A percentile compares a stretch with the other conserved stretches of the same genome.
These are phyloP conservation scores for Zymoseptoria brevis DNA, from an alignment of 2,329 filamentous ascomycete genomes.

Conservation along the genomic window DNA sequence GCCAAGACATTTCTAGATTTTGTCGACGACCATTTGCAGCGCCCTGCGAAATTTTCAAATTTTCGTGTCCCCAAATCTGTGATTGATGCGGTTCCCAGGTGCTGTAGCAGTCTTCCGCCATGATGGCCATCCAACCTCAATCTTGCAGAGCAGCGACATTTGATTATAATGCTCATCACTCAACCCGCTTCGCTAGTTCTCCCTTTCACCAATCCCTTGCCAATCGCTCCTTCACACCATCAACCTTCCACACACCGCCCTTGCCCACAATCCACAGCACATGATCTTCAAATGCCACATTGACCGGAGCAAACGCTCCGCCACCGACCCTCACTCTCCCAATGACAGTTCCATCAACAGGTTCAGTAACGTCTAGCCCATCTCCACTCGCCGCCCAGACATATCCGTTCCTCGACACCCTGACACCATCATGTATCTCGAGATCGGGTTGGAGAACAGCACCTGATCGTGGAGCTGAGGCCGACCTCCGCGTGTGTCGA, in stretches of 20 bases:
- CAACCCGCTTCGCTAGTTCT: neutral
- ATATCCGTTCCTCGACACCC: conserved; percentile 1
- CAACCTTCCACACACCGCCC: conserved; percentile 9
- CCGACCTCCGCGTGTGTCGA: neutral
- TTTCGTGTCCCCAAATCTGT: too few species aligned
- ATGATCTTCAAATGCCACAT: conserved; percentile 6
- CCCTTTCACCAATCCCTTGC: neutral
- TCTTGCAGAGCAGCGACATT: too few species aligned
- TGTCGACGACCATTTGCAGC: too few species aligned
- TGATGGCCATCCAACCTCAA: too few species aligned
- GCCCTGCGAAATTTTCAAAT: too few species aligned
- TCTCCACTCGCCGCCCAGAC: conserved; percentile 5
- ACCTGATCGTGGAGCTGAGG: conserved; percentile 1
- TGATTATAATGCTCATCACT: neutral
- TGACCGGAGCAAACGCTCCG: conserved; percentile 3
- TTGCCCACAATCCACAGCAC: conserved; percentile 8
- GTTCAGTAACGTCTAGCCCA: conserved; percentile 6
- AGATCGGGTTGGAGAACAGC: conserved; percentile 3
- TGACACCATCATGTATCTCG: conserved; percentile 5
- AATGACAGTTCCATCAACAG: conserved; percentile 1
- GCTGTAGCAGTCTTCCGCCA: too few species aligned
- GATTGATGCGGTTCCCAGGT: too few species aligned
- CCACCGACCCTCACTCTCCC: conserved; percentile 6
- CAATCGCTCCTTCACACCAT: conserved; percentile 3
- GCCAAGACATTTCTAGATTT: too few species aligned